Evolutionary conservation across 2,329 filamentous ascomycete species (phyloP).

Genomic region (Onygenales sp.): DNA sequence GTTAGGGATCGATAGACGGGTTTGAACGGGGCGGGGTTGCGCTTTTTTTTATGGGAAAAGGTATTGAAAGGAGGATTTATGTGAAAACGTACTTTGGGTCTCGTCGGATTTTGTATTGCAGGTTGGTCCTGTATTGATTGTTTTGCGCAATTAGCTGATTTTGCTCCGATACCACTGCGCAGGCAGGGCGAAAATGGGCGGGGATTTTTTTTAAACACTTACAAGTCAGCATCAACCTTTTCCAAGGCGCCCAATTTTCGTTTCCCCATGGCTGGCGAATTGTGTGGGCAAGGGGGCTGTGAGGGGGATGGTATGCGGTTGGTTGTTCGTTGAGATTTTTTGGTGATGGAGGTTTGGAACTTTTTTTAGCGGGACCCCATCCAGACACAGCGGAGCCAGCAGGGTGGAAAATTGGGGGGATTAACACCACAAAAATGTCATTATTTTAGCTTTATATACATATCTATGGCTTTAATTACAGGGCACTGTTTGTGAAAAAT

Average conservation of each 20-base stretch:
- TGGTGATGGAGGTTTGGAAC: too few relatives aligned
- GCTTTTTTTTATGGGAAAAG: neutral
- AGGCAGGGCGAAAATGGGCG: slow-evolving; percentile 14
- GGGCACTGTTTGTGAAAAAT: neutral
- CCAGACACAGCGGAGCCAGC: too few relatives aligned
- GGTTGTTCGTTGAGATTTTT: too few relatives aligned
- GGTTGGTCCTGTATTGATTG: slow-evolving; percentile 51
- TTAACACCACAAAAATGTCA: neutral
- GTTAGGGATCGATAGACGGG: neutral
- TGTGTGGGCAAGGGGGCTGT: neutral
- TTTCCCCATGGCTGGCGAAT: slow-evolving; percentile 55
- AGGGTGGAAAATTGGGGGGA: too few relatives aligned
- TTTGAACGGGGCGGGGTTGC: neutral
- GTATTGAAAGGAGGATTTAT: neutral
- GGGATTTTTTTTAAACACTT: slow-evolving; percentile 21
- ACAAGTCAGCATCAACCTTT: slow-evolving; percentile 88
- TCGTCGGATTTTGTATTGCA: slow-evolving; percentile 84
- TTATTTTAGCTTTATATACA: too few relatives aligned
- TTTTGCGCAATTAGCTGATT: slow-evolving; percentile 12
- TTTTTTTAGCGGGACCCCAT: too few relatives aligned
- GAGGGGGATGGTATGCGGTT: slow-evolving; percentile 57
- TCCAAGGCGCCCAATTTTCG: slow-evolving; percentile 85
- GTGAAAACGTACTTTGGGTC: slow-evolving; percentile 60
- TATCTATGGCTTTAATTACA: neutral
- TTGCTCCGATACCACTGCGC: neutral